Percentiles rank a stretch among this genome's conserved stretches.
phyloP scores from a whole-genome alignment of 2,329 filamentous ascomycete species.

The Xylariaceae sp. region DNA sequence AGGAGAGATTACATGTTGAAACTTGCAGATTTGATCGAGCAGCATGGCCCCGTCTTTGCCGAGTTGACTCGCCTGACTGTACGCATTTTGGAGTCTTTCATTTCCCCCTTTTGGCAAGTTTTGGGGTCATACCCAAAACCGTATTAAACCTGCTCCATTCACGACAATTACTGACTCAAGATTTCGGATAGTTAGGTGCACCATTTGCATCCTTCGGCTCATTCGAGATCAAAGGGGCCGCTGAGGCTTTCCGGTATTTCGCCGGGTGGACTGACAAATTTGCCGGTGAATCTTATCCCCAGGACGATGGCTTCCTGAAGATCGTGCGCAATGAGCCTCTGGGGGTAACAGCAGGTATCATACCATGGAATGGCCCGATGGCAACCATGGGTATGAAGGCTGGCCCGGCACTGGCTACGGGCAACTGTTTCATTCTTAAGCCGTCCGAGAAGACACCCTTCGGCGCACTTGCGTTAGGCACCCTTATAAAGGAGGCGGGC shows the following conservation, averaged over 20 bases:
- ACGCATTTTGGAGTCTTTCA: too few relatives aligned
- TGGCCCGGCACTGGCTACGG: slow-evolving; percentile 46
- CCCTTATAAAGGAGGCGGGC: slow-evolving; percentile 45
- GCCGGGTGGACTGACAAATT: slow-evolving; percentile 32
- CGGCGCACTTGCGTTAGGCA: slow-evolving; percentile 19
- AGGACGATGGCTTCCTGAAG: slow-evolving; percentile 30
- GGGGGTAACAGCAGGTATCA: slow-evolving; percentile 26
- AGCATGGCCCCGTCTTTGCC: slow-evolving; percentile 12
- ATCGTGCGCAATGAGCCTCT: slow-evolving; percentile 28
- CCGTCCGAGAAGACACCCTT: slow-evolving; percentile 48
- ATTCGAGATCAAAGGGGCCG: not conserved
- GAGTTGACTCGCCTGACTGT: slow-evolving; percentile 27
- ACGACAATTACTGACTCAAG: too few relatives aligned
- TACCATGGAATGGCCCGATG: slow-evolving; percentile 46
- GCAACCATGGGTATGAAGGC: slow-evolving; percentile 48
- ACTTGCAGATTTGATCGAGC: slow-evolving; percentile 24
- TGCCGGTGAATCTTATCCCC: slow-evolving; percentile 25
- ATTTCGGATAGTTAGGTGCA: too few relatives aligned
- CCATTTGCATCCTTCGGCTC: slow-evolving; percentile 16
- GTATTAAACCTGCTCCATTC: too few relatives aligned
- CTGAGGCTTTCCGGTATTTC: slow-evolving; percentile 23
- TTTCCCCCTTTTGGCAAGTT: too few relatives aligned
- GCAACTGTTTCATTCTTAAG: slow-evolving; percentile 50
- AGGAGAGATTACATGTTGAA: slow-evolving; percentile 56
- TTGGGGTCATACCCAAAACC: too few relatives aligned